phyloP scores from a whole-genome alignment of 805 yeast genomes.

The Metschnikowia shivogae region DNA sequence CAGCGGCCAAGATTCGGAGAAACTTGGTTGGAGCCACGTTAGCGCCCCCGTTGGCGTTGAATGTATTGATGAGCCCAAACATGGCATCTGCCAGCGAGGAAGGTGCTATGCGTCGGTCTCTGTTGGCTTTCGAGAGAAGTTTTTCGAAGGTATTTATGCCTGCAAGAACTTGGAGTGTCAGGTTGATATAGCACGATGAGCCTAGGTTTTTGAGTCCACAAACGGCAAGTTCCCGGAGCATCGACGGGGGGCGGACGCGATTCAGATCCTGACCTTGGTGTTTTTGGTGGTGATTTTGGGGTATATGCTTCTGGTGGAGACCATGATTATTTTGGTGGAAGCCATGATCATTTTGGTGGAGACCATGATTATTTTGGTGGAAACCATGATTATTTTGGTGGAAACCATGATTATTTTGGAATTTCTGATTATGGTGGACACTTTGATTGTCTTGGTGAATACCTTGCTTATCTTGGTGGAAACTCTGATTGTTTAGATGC shows the following conservation, averaged over 20 bases:
- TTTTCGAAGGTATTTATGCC: slow-evolving; percentile 48
- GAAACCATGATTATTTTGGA: too few species aligned
- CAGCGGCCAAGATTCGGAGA: slow-evolving; percentile 44
- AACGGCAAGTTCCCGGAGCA: slow-evolving; percentile 41
- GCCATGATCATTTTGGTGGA: too few species aligned
- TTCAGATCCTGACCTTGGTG: neutral
- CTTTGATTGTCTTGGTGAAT: too few species aligned
- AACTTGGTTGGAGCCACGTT: slow-evolving; percentile 65
- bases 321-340: too few species aligned
- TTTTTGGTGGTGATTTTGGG: too few species aligned
- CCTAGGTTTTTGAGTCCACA: slow-evolving; percentile 68
- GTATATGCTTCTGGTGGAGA: too few species aligned
- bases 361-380: too few species aligned
- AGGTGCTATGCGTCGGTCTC: neutral
- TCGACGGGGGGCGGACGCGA: neutral
- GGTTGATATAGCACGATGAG: slow-evolving; percentile 72
- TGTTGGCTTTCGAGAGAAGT: slow-evolving; percentile 39
- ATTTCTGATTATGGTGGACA: too few species aligned
- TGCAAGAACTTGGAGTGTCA: slow-evolving; percentile 67
- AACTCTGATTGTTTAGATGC: too few species aligned
- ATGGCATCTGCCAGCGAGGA: slow-evolving; percentile 45
- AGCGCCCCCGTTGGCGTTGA: slow-evolving; percentile 54
- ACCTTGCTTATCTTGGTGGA: too few species aligned
- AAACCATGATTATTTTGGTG: too few species aligned
- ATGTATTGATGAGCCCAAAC: slow-evolving; percentile 51